These are phyloP conservation scores for Rugonectria rugulosa DNA, from an alignment of 2,329 filamentous ascomycete species.

Conservation along the genomic window DNA sequence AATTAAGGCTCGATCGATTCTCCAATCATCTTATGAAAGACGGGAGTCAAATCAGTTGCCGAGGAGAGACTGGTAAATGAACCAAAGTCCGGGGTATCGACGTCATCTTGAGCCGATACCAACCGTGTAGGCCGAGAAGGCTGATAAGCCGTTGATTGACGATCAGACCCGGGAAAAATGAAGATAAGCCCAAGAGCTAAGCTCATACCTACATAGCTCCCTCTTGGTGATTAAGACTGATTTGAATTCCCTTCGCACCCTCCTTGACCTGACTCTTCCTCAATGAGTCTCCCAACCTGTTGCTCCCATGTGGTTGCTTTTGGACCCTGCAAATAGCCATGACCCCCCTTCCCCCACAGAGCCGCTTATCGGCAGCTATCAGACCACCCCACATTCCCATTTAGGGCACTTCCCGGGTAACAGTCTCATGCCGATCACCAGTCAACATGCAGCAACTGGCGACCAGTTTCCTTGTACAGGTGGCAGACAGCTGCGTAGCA, in stretches of 20 bases:
- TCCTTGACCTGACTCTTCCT: background rate
- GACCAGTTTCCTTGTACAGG: background rate
- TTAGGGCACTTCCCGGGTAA: conserved; percentile 7
- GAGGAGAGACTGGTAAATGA: conserved; percentile 30
- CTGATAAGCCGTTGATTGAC: conserved; percentile 38
- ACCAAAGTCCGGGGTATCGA: conserved; percentile 33
- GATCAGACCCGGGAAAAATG: conserved; percentile 28
- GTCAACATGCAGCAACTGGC: conserved; percentile 11
- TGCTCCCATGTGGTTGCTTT: too few species aligned
- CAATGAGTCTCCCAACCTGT: too few species aligned
- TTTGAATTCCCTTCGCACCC: too few species aligned
- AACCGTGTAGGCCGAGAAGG: conserved; percentile 39
- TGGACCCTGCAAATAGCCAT: too few species aligned
- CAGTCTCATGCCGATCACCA: background rate
- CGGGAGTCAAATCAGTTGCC: conserved; percentile 26
- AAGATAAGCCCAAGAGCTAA: conserved; percentile 10
- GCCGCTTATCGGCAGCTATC: conserved; percentile 21
- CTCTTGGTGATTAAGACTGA: too few species aligned
- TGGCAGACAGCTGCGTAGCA: conserved; percentile 5
- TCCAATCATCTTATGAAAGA: conserved; percentile 13
- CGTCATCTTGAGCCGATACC: conserved; percentile 44
- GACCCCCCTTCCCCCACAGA: conserved; percentile 28
- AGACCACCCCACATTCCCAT: conserved; percentile 31
- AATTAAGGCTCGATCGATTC: conserved; percentile 18
- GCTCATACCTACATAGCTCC: too few species aligned